Percentiles rank a stretch among this genome's conserved stretches.
Conservation (phyloP, 805 yeast species). For the Cyberlindnera saturnus region DNA sequence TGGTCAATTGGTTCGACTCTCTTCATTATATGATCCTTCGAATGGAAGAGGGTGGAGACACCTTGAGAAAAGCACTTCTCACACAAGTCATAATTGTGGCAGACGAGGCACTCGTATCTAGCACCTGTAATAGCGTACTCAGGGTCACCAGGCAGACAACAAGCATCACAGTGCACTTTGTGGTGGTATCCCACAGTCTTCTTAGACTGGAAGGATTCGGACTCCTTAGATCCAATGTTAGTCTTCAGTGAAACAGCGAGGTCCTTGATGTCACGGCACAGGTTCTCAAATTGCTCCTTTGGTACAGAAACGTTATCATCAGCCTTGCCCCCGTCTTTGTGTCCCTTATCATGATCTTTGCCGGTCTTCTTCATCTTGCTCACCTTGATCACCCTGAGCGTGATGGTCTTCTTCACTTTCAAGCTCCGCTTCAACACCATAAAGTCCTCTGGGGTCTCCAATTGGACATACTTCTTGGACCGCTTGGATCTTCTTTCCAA, state of each 20-base stretch:
- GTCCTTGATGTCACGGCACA: constrained; percentile 3
- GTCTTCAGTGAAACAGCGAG: background rate
- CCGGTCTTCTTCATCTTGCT: background rate
- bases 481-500: constrained; percentile 14
- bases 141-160: background rate
- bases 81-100: background rate
- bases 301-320: background rate
- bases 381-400: constrained; percentile 5
- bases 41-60: background rate
- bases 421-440: constrained; percentile 9
- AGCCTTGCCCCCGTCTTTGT: background rate
- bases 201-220: background rate
- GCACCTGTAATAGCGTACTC: background rate
- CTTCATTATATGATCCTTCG: background rate
- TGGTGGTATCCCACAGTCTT: constrained; percentile 3
- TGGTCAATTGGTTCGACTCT: background rate
- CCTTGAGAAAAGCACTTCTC: background rate
- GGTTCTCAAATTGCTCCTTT: constrained; percentile 2
- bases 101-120: background rate
- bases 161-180: constrained; percentile 8
- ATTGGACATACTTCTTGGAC: constrained; percentile 6
- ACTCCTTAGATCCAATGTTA: too few relatives aligned
- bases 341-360: background rate
- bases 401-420: constrained; percentile 11
- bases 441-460: constrained; percentile 7